A percentile compares a stretch with the other conserved stretches of the same genome.
Evolutionary conservation across 345 rosid species (phyloP).

Genomic region (Cardamine chenopodiifolia): DNA sequence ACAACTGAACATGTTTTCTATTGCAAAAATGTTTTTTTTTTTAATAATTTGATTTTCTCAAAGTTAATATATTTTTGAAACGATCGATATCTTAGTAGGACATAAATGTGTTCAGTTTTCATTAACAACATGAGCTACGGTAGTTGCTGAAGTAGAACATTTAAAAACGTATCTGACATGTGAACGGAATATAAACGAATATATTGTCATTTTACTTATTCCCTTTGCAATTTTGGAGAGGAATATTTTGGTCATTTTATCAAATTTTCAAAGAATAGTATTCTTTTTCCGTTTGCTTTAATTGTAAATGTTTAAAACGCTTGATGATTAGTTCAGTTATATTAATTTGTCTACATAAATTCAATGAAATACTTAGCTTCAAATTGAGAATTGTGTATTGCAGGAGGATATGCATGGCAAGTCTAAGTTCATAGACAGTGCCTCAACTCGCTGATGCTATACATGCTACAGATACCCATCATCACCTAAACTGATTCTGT

Average conservation of each 20-base stretch:
- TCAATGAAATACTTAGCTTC: not conserved
- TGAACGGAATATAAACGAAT: not conserved
- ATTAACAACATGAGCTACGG: no score
- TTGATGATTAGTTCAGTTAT: not conserved
- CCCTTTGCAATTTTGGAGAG: not conserved
- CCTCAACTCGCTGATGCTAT: slow-evolving; percentile 66
- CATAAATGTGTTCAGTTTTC: no score
- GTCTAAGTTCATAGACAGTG: slow-evolving; percentile 55
- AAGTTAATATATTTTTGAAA: no score
- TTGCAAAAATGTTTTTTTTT: no score
- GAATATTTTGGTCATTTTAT: not conserved
- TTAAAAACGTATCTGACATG: not conserved
- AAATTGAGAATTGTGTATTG: slow-evolving; percentile 17
- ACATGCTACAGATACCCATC: slow-evolving; percentile 48
- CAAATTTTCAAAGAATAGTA: not conserved
- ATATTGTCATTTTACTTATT: not conserved
- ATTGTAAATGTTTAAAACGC: not conserved
- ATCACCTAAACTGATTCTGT: no score
- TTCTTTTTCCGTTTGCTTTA: not conserved
- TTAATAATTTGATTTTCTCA: no score
- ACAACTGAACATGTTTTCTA: no score
- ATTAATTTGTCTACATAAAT: not conserved
- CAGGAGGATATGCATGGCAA: slow-evolving; percentile 74
- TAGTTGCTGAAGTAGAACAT: no score
- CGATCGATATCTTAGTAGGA: no score